Conservation (phyloP, 345 rosid species). For the Lepidium africanum region DNA sequence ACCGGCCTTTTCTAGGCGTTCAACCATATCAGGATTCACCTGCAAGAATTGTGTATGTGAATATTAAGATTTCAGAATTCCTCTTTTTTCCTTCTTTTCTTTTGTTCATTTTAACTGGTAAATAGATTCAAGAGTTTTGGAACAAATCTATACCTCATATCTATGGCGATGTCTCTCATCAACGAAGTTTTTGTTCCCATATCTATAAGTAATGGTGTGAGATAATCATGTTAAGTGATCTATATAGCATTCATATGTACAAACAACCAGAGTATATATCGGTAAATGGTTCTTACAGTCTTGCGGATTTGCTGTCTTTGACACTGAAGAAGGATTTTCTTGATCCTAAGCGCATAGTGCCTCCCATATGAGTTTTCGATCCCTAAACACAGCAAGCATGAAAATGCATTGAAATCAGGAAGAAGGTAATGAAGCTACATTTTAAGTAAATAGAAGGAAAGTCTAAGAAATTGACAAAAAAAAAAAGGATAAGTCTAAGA, state of each 20-base stretch:
- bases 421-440: not conserved
- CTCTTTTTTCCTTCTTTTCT: not conserved
- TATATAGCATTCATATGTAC: not conserved
- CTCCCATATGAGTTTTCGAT: slow-evolving; percentile 94
- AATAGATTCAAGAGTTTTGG: not conserved
- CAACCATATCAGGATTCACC: slow-evolving; percentile 91
- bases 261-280: not conserved
- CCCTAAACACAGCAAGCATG: slow-evolving; percentile 42
- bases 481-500: not conserved
- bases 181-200: slow-evolving; percentile 51
- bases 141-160: slow-evolving; percentile 60
- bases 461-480: too few relatives aligned
- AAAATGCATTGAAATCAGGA: not conserved
- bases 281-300: slow-evolving; percentile 47
- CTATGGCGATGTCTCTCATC: slow-evolving; percentile 97
- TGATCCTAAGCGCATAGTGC: slow-evolving; percentile 93
- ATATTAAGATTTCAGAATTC: slow-evolving; percentile 1
- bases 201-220: slow-evolving; percentile 33
- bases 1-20: slow-evolving; percentile 63
- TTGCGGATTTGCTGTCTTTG: slow-evolving; percentile 65
- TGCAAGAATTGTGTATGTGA: slow-evolving; percentile 15
- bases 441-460: not conserved
- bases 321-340: slow-evolving; percentile 64
- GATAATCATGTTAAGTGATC: not conserved
- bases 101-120: not conserved